Percentiles rank a stretch among this genome's conserved stretches.
These are phyloP conservation scores for Lolium multiflorum DNA, from an alignment of 176 grass and related monocot genomes.

Conservation along the genomic window DNA sequence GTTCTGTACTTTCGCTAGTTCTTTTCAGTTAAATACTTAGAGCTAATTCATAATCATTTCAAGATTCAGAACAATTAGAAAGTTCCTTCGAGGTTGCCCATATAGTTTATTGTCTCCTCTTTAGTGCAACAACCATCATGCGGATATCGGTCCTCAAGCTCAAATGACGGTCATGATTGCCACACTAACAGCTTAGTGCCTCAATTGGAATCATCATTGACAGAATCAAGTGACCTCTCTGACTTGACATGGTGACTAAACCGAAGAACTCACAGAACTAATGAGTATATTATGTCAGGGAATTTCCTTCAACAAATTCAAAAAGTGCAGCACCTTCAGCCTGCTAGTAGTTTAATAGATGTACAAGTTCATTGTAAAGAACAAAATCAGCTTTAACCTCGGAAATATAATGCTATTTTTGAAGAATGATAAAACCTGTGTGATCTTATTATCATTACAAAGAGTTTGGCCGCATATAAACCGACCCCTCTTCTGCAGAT, in stretches of 20 bases:
- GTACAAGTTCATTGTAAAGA: conserved; percentile 38
- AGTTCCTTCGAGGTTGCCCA: background rate
- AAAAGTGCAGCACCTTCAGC: conserved; percentile 10
- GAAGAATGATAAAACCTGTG: background rate
- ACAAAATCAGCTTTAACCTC: conserved; percentile 5
- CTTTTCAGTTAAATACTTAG: background rate
- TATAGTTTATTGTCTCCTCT: background rate
- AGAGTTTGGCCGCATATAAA: background rate
- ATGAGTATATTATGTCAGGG: background rate
- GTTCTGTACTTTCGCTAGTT: conserved; percentile 14
- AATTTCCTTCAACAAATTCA: background rate
- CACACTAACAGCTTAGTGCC: background rate
- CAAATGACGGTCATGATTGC: conserved; percentile 15
- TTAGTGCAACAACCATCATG: background rate
- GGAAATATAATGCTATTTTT: too few relatives aligned
- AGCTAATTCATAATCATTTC: background rate
- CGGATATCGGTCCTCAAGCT: background rate
- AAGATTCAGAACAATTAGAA: background rate
- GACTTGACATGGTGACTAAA: background rate
- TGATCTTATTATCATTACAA: background rate
- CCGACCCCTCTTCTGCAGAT: conserved; percentile 20
- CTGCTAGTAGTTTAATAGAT: conserved; percentile 34
- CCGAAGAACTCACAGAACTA: background rate
- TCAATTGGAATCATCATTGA: background rate
- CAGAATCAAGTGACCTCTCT: background rate